Conservation (phyloP, 305 asterid species). For the Fraxinus paxiana region DNA sequence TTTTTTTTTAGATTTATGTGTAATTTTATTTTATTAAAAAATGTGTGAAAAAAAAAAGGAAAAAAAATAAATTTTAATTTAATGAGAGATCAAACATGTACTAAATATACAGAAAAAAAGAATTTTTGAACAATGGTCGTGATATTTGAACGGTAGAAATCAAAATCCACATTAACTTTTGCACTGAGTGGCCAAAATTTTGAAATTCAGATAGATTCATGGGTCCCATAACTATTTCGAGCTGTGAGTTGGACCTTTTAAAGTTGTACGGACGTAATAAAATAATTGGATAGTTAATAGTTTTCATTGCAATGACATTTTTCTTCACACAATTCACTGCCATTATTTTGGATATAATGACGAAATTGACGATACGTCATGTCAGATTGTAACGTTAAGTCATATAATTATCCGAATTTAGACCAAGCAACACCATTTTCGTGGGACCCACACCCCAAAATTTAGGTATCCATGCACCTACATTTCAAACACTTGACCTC, state of each 20-base stretch:
- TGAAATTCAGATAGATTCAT: not conserved
- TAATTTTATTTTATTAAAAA: too few species aligned
- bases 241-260: not conserved
- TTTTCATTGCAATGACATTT: not conserved
- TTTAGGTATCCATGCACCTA: not conserved
- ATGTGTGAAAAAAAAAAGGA: too few species aligned
- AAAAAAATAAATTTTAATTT: too few species aligned
- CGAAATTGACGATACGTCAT: not conserved
- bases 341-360: not conserved
- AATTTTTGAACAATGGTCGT: too few species aligned
- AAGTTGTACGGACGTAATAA: not conserved
- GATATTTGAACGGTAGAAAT: not conserved
- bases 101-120: too few species aligned
- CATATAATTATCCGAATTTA: not conserved
- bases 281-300: not conserved
- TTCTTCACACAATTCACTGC: not conserved
- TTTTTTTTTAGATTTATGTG: too few species aligned
- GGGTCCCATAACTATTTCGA: not conserved
- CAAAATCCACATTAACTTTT: not conserved
- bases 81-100: too few species aligned
- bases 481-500: not conserved
- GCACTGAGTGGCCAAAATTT: not conserved
- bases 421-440: not conserved
- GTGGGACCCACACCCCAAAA: not conserved
- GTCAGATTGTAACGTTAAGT: not conserved